phyloP scores from a whole-genome alignment of 2,329 filamentous ascomycete species.

The Rutstroemia sydowiana region DNA sequence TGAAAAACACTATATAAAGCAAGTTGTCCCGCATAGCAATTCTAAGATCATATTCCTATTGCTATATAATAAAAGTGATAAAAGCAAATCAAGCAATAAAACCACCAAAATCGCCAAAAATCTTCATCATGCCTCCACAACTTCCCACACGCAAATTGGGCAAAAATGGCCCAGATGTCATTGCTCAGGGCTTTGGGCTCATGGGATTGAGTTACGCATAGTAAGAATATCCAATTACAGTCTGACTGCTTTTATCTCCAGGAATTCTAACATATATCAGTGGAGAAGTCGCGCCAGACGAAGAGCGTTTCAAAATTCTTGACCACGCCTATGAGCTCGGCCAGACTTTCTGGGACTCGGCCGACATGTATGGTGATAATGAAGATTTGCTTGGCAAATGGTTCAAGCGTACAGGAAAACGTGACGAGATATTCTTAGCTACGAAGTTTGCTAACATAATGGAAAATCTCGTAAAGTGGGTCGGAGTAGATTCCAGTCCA shows the following conservation, averaged over 20 bases:
- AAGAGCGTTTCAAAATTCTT: slow-evolving; percentile 33
- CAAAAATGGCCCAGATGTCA: slow-evolving; percentile 22
- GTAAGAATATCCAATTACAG: neutral
- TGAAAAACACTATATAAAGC: too few relatives aligned
- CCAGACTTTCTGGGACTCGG: slow-evolving; percentile 33
- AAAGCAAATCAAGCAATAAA: too few relatives aligned
- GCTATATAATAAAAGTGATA: too few relatives aligned
- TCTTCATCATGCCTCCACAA: slow-evolving; percentile 12
- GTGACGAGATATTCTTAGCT: slow-evolving; percentile 43
- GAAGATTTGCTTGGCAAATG: slow-evolving; percentile 43
- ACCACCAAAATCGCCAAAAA: too few relatives aligned
- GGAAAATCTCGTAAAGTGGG: too few relatives aligned
- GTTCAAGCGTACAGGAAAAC: slow-evolving; percentile 38
- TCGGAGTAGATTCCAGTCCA: slow-evolving; percentile 30
- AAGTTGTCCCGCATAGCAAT: too few relatives aligned
- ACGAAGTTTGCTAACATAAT: slow-evolving; percentile 41
- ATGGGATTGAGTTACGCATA: slow-evolving; percentile 17
- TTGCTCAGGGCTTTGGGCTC: slow-evolving; percentile 23
- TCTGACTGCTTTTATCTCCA: neutral
- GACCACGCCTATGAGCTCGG: slow-evolving; percentile 35
- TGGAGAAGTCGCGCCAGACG: slow-evolving; percentile 24
- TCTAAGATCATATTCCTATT: too few relatives aligned
- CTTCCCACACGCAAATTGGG: slow-evolving; percentile 23
- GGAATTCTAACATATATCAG: slow-evolving; percentile 11
- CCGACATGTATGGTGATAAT: slow-evolving; percentile 35